Evolutionary conservation across 306 rosid genomes (phyloP).

Genomic region (Luffa acutangula): DNA sequence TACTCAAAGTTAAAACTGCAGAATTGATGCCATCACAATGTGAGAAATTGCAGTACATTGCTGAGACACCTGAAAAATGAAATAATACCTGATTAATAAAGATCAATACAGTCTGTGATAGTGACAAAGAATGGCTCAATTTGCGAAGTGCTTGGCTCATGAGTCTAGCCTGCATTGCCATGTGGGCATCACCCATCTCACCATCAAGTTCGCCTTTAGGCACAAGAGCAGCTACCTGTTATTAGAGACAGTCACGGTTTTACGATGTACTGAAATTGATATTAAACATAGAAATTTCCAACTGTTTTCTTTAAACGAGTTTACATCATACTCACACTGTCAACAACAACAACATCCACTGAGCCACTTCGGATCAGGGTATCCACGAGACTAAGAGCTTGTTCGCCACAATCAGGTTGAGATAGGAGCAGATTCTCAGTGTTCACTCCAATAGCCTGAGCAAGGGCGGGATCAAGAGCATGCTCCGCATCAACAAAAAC

Average conservation of each 20-base stretch:
- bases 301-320: not conserved
- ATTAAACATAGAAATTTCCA: not conserved
- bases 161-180: constrained; percentile 98
- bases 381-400: constrained; percentile 92
- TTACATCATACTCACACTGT: constrained; percentile 61
- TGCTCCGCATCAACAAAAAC: constrained; percentile 94
- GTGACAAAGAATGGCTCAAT: constrained; percentile 81
- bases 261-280: not conserved
- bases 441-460: constrained; percentile 82
- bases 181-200: constrained; percentile 97
- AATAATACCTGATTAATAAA: constrained; percentile 79
- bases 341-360: constrained; percentile 91
- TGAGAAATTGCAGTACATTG: not conserved
- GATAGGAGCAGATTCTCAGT: constrained; percentile 70
- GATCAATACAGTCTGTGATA: constrained; percentile 59
- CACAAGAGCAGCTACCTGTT: constrained; percentile 95
- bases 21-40: not conserved
- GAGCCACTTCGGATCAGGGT: constrained; percentile 89
- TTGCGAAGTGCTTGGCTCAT: constrained; percentile 99
- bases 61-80: not conserved
- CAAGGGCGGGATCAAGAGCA: constrained; percentile 83
- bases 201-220: constrained; percentile 98
- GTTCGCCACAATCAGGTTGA: constrained; percentile 97
- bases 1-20: not conserved
- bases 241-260: not conserved